phyloP scores from a whole-genome alignment of 768 basidiomycete genomes.

The Rhizopogon vinicolor region DNA sequence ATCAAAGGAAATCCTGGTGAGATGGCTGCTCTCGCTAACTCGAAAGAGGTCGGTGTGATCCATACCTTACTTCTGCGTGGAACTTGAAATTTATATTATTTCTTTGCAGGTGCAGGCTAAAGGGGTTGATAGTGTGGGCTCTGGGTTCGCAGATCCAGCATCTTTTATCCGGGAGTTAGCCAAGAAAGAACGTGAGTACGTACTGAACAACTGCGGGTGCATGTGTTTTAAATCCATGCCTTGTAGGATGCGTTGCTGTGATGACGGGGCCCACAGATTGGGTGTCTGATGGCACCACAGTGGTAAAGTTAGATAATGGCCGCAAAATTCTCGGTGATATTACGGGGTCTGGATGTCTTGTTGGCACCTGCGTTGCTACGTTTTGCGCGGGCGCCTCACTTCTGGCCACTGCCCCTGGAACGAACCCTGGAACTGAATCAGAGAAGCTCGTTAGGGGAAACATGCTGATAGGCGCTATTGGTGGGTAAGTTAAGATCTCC shows the following conservation, averaged over 20 bases:
- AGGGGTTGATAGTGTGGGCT: constrained; percentile 84
- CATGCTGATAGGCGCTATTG: constrained; percentile 70
- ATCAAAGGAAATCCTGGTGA: constrained; percentile 96
- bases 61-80: not conserved
- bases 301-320: constrained; percentile 74
- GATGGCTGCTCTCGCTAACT: constrained; percentile 74
- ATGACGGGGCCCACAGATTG: constrained; percentile 81
- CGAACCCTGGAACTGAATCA: constrained; percentile 18
- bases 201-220: not conserved
- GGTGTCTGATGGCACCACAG: constrained; percentile 72
- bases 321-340: constrained; percentile 68
- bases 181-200: constrained; percentile 61
- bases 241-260: constrained; percentile 70
- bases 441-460: constrained; percentile 65
- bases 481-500: constrained; percentile 50
- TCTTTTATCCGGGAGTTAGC: constrained; percentile 68
- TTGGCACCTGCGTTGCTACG: constrained; percentile 71
- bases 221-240: not conserved
- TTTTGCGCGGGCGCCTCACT: constrained; percentile 69
- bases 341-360: constrained; percentile 88
- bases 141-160: constrained; percentile 72
- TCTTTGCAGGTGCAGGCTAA: constrained; percentile 55
- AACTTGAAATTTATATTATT: not conserved
- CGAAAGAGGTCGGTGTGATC: constrained; percentile 52
- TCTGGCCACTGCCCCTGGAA: constrained; percentile 14